phyloP scores from a whole-genome alignment of 2,329 filamentous ascomycete genomes.

The Diaporthe australafricana region DNA sequence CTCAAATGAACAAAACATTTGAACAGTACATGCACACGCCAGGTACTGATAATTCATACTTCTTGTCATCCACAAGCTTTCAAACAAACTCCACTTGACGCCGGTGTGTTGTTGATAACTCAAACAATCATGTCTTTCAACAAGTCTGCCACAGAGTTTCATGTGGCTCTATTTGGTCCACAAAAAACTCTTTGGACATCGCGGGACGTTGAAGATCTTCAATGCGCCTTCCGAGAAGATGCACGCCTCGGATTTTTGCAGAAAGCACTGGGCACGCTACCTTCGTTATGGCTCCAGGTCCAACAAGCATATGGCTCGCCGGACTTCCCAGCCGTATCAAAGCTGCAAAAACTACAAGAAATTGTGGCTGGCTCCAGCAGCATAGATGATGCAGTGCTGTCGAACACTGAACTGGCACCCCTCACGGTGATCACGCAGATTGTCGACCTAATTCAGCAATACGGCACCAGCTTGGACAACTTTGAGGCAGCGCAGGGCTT shows the following conservation, averaged over 20 bases:
- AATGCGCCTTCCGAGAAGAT: conserved; percentile 6
- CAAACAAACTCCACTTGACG: background rate
- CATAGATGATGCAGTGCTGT: background rate
- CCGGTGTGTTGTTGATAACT: background rate
- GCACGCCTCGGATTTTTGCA: conserved; percentile 3
- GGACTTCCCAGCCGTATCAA: background rate
- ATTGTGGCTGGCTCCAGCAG: conserved; percentile 1
- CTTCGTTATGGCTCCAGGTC: background rate
- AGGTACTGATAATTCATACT: background rate
- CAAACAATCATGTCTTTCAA: conserved; percentile 13
- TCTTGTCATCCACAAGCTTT: background rate
- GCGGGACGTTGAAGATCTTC: background rate
- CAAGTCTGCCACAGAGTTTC: background rate
- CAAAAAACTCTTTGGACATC: conserved; percentile 1
- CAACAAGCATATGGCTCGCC: conserved; percentile 13
- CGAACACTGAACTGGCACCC: conserved; percentile 1
- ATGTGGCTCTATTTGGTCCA: conserved; percentile 13
- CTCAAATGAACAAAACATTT: conserved; percentile 4
- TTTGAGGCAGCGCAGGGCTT: conserved; percentile 35
- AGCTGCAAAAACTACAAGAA: conserved; percentile 9
- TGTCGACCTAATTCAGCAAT: conserved; percentile 24
- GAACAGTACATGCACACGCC: background rate
- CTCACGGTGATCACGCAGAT: conserved; percentile 19
- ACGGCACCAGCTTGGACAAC: background rate
- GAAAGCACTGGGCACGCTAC: background rate